Base-by-base conservation (phyloP, 2,329 filamentous ascomycete species). In the Xylaria multiplex region DNA sequence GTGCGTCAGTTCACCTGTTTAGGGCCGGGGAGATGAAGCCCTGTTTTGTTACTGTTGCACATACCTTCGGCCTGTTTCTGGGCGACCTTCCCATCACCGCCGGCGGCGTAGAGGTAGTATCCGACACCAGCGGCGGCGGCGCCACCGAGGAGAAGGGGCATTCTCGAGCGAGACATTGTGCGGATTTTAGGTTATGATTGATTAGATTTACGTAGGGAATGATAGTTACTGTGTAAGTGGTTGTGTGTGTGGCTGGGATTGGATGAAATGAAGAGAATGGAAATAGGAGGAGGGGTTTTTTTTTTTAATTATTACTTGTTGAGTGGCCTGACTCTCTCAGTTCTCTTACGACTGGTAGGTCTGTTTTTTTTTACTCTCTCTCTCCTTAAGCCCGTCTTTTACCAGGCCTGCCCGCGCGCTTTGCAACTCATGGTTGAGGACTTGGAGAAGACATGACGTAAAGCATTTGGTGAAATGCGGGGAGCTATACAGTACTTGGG, bases 51-150 rank as follows among this genome's bases (percentile, higher is more conserved):
- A 9, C 16, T 16, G 7, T 57, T 13, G 59, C 62, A 3, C 53
- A 49, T 82, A 97, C 95, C 87, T 83, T 97, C 92, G 72, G 92
- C 86, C 79, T 96, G 85, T 84, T 95, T 92, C 85, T 93, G 88
- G n/a, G 94, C 95, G 56, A 86, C 88, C 80, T 91, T 92, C 58
- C 93, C 85, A 78, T 89, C 87, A 64, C 95, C 94, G 68, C 95
- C 95, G 16, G 94, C 91, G 58, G 82, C 85, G 85, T 97, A 99
- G 69, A 98, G 86, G 84, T 98, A 98, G 85, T 97, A 98, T 49
- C 91, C 93, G 65, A 89, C 82, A 70, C 89, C 91, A 73, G 87
- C 88, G 37, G 86, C 90, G 70, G 87, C 88, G 66, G 84, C 86
- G 71, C 88, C 80, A 73, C 90, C 91, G 76, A 73, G 83, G 75